Evolutionary conservation across 2,329 filamentous ascomycete species (phyloP), one percentile per base, ranked within the genome.

Genomic region (Stagonosporopsis rhizophila): DNA sequence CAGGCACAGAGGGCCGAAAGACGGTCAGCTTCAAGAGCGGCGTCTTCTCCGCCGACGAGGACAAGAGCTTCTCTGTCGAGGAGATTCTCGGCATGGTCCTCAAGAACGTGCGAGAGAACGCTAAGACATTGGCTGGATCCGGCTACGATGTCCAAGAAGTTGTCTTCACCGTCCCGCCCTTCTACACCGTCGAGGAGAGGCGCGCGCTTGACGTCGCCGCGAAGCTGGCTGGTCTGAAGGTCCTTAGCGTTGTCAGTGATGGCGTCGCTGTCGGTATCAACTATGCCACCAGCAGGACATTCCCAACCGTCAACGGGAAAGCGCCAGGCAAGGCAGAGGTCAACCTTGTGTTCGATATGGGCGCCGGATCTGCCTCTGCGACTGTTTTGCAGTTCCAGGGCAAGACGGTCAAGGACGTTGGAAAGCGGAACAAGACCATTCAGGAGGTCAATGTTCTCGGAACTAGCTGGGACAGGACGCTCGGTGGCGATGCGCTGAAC

Each of bases 291-390:
- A 90, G 86, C 70, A 87, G 95, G 69, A 92, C 90, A 15, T 99
- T 98, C 77, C 92, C 93, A 34, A 83, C 94, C 57, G 82, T 95
- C 58, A 90, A 86, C 52, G 48, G 48, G 23, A 56, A 51, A 41
- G 88, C 95, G 50, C 92, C 91, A 51, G 89, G 85, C 62, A 92
- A 92, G 80, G 89, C 95, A 0, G 95, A 99, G 77, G 86, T 93
- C 68, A 92, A 99, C 78, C 80, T 99, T 75, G 87, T 99, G 27
- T 99, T 95, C 72, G 95, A 99, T 74, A 98, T 99, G 93, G 95
- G 95, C 65, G 93, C 95, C 65, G 95, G 95, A 4, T 97, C 92
- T 41, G 90, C 94, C 28, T 96, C 92, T 68, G 94, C 94, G 4
- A 95, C 92, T 6, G 81, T 99, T 48, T 79, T 99, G 73, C 89